Percentiles rank a stretch among this genome's conserved stretches.
Conservation (phyloP, 2,329 filamentous ascomycete genomes). For the Malbranchea zuffiana region DNA sequence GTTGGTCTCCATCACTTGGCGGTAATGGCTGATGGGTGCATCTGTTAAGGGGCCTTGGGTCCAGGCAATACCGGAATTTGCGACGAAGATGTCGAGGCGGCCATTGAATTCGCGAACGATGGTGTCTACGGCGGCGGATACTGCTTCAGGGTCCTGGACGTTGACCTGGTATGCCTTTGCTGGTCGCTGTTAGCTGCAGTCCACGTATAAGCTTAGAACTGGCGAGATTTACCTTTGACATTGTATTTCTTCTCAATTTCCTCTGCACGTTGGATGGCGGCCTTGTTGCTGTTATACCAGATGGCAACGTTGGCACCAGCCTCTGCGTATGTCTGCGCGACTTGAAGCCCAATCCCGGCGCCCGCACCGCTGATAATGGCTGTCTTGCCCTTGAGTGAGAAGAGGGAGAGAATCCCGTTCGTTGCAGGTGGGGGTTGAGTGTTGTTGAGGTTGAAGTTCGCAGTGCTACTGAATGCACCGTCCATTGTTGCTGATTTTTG, state of each 20-base stretch:
- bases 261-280: conserved; percentile 50
- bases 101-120: conserved; percentile 56
- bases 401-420: conserved; percentile 51
- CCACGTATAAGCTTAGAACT: neutral
- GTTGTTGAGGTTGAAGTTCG: conserved; percentile 48
- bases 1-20: conserved; percentile 58
- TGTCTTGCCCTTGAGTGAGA: conserved; percentile 59
- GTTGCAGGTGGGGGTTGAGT: conserved; percentile 37
- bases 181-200: too few species aligned
- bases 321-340: conserved; percentile 56
- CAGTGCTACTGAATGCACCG: conserved; percentile 32
- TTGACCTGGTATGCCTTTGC: conserved; percentile 42
- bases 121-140: conserved; percentile 33
- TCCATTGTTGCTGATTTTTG: conserved; percentile 27
- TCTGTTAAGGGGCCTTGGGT: conserved; percentile 57
- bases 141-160: conserved; percentile 33
- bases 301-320: conserved; percentile 62
- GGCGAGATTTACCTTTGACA: conserved; percentile 49
- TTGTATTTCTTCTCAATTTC: conserved; percentile 55
- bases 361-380: conserved; percentile 61
- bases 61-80: conserved; percentile 69
- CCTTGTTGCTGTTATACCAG: conserved; percentile 61
- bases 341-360: conserved; percentile 56
- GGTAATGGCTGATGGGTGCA: conserved; percentile 53
- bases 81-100: conserved; percentile 66